Base-by-base conservation (phyloP, 2,329 filamentous ascomycete species). In the Dactylellina drechsleri region DNA sequence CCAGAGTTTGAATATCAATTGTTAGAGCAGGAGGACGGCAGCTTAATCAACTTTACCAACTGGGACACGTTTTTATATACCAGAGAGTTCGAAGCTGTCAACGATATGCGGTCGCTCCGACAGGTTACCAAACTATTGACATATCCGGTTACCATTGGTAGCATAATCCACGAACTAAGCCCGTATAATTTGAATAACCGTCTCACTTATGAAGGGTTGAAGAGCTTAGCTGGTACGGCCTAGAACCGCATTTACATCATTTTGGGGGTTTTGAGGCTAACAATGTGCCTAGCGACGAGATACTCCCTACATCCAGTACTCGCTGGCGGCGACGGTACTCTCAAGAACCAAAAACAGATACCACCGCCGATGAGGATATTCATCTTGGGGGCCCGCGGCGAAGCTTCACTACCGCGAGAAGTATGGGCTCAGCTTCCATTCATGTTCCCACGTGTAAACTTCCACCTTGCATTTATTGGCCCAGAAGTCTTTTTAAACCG, bases 61-160 rank as follows among this genome's bases (percentile, higher is more conserved):
- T 99, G 95, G 95, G 95, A 99, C 82, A 98, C 95, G 0, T 92
- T 96, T 79, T 85, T 99, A 80, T 99, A 97, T 81, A 96, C 93
- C 2, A 87, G 95, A 80, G 91, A 96, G 79, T 98, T 95, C 80
- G 87, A 90, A 78, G 96, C 96, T 4, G 89, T 99, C 80, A 93
- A 99, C 81, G 89, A 93, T 76, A 93, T 97, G 81, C 88, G 94
- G 71, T 90, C 89, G 80, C 91, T 99, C 89, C 87, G 95, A 74
- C 96, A 99, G 82, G 93, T 93, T 26, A 99, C 95, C 1, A 88
- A 93, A 77, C 86, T 99, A 78, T 84, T 99, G 79, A 99, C 96
- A 16, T 99, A 99, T 82, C 95, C 95, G 0, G 84, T 95, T 73
- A 98, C 95, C 0, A 88, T 99, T 79, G 93, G 89, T 7, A 98